Percentiles rank a stretch among this genome's conserved stretches.
Conservation (phyloP, 1,284 basidiomycete genomes). For the Papiliotrema nemorosa region DNA sequence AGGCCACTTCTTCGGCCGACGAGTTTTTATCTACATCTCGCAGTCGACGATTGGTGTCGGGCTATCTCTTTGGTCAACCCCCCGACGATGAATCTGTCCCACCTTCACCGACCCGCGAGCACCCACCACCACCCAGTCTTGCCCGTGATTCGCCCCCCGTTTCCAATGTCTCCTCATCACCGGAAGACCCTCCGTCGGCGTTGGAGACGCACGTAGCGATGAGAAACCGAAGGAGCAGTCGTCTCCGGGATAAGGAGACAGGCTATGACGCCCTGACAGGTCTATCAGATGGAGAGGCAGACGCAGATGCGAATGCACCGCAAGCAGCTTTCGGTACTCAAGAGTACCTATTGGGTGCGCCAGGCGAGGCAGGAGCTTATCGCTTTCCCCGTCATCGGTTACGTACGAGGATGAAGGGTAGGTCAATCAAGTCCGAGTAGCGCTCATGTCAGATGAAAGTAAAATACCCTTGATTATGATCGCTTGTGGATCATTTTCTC, state of each 20-base stretch:
- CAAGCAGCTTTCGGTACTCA: slow-evolving; percentile 36
- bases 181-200: background rate
- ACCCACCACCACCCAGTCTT: background rate
- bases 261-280: slow-evolving; percentile 43
- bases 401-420: slow-evolving; percentile 49
- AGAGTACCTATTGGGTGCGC: slow-evolving; percentile 38
- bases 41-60: slow-evolving; percentile 39
- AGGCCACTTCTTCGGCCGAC: slow-evolving; percentile 18
- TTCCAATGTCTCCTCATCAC: background rate
- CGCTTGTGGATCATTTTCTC: slow-evolving; percentile 57
- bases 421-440: slow-evolving; percentile 11
- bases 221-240: slow-evolving; percentile 7
- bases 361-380: slow-evolving; percentile 37
- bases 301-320: slow-evolving; percentile 41
- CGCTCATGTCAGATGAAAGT: slow-evolving; percentile 39
- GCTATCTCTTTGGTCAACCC: slow-evolving; percentile 47
- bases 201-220: background rate
- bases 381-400: slow-evolving; percentile 49
- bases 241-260: slow-evolving; percentile 22
- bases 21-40: slow-evolving; percentile 33
- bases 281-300: slow-evolving; percentile 48
- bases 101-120: background rate
- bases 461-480: slow-evolving; percentile 54
- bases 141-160: slow-evolving; percentile 1
- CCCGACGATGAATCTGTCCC: slow-evolving; percentile 10